phyloP scores from a whole-genome alignment of 805 yeast species.

The Metschnikowia reukaufii region DNA sequence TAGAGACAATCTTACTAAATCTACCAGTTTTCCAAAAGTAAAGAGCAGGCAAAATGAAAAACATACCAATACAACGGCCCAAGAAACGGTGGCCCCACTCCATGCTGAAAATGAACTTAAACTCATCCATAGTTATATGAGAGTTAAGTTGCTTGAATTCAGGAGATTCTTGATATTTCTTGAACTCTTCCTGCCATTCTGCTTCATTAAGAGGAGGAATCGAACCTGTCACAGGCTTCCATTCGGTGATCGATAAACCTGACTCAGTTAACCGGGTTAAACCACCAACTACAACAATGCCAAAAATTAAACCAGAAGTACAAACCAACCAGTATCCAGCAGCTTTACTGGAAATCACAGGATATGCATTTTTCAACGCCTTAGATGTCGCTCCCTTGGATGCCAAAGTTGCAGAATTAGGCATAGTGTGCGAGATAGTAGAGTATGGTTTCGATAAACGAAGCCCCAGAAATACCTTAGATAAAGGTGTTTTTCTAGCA shows the following conservation, averaged over 20 bases:
- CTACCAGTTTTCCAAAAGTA: constrained; percentile 70
- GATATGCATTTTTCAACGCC: constrained; percentile 8
- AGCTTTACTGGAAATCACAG: constrained; percentile 25
- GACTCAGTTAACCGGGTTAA: constrained; percentile 93
- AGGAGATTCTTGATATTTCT: constrained; percentile 79
- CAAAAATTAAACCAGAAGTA: constrained; percentile 85
- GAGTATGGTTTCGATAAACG: constrained; percentile 11
- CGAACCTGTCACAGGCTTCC: constrained; percentile 97
- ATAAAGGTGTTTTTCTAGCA: constrained; percentile 12
- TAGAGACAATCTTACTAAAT: constrained; percentile 58
- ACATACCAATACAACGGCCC: constrained; percentile 87
- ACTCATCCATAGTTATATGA: constrained; percentile 85
- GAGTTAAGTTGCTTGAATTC: constrained; percentile 89
- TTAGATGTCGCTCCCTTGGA: constrained; percentile 1
- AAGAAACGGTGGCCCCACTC: constrained; percentile 96
- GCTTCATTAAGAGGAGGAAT: constrained; percentile 79
- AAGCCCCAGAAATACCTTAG: constrained; percentile 4
- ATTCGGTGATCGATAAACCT: constrained; percentile 93
- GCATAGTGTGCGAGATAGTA: constrained; percentile 1
- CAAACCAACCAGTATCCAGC: constrained; percentile 91
- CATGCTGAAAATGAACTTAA: constrained; percentile 92
- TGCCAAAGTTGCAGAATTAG: neutral
- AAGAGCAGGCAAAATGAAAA: constrained; percentile 79
- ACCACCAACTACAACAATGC: constrained; percentile 96
- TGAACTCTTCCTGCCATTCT: constrained; percentile 87